Evolutionary conservation across 2,329 filamentous ascomycete genomes (phyloP).

Genomic region (Aureobasidium sp.): DNA sequence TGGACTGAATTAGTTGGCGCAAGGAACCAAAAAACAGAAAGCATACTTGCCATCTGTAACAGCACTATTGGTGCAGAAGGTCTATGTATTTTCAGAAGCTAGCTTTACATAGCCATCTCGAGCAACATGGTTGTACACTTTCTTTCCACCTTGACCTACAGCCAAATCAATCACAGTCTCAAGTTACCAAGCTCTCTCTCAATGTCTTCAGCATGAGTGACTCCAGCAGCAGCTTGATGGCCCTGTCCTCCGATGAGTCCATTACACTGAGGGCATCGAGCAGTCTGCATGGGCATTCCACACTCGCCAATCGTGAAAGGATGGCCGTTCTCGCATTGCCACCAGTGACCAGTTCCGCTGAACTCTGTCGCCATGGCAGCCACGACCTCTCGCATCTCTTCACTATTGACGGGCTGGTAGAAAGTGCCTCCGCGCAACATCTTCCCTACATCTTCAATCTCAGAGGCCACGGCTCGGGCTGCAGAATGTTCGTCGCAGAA

Average conservation of each 20-base stretch:
- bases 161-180: background rate
- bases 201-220: background rate
- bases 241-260: slow-evolving; percentile 47
- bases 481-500: slow-evolving; percentile 23
- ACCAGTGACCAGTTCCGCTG: slow-evolving; percentile 52
- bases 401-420: slow-evolving; percentile 36
- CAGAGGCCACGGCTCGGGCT: slow-evolving; percentile 33
- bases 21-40: too few species aligned
- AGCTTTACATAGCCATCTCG: too few species aligned
- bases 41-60: too few species aligned
- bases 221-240: slow-evolving; percentile 6
- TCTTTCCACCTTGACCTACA: background rate
- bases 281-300: slow-evolving; percentile 54
- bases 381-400: slow-evolving; percentile 47
- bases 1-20: too few species aligned
- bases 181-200: background rate
- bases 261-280: slow-evolving; percentile 58
- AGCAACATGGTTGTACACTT: background rate
- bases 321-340: slow-evolving; percentile 51
- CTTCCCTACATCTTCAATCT: slow-evolving; percentile 41
- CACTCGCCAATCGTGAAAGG: slow-evolving; percentile 36
- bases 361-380: slow-evolving; percentile 41
- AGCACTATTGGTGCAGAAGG: too few species aligned
- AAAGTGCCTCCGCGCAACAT: slow-evolving; percentile 44
- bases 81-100: too few species aligned